Percentiles rank a stretch among this genome's conserved stretches.
Conservation (phyloP, 225 moss, liverwort and hornwort genomes). For the Anthoceros angustus region DNA sequence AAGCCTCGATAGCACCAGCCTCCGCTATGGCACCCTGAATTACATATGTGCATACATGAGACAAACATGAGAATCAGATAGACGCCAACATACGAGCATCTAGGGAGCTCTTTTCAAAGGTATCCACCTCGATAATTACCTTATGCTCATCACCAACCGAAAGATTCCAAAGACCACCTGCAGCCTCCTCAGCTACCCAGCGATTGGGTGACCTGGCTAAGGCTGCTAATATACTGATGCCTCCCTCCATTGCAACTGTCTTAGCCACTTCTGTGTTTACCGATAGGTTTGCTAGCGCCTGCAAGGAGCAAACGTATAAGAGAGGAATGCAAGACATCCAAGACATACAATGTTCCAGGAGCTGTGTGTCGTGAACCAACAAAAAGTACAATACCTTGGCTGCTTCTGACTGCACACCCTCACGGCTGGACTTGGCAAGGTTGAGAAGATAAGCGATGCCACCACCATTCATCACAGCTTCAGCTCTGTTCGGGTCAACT, state of each 20-base stretch:
- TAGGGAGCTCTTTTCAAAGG: background rate
- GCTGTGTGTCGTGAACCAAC: background rate
- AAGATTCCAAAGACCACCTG: slow-evolving; percentile 85
- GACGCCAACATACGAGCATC: slow-evolving; percentile 9
- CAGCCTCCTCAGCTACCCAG: slow-evolving; percentile 95
- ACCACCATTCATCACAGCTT: slow-evolving; percentile 82
- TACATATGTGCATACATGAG: no score
- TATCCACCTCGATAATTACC: slow-evolving; percentile 17
- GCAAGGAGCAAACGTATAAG: background rate
- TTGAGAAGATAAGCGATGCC: slow-evolving; percentile 67
- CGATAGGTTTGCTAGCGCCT: slow-evolving; percentile 89
- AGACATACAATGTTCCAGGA: background rate
- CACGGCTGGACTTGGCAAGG: slow-evolving; percentile 72
- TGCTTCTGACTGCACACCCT: slow-evolving; percentile 85
- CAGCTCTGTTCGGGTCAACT: slow-evolving; percentile 63
- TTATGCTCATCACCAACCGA: slow-evolving; percentile 95
- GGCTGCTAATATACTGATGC: slow-evolving; percentile 70
- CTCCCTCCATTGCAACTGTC: slow-evolving; percentile 76
- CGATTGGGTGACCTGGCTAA: slow-evolving; percentile 75
- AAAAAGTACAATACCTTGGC: slow-evolving; percentile 41
- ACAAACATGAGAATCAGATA: no score
- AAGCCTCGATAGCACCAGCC: slow-evolving; percentile 81
- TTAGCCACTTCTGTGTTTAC: slow-evolving; percentile 94
- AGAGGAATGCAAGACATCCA: background rate
- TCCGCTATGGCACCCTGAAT: slow-evolving; percentile 72